Conservation (phyloP, 805 yeast genomes). For the Zygoascus bituminiphila region DNA sequence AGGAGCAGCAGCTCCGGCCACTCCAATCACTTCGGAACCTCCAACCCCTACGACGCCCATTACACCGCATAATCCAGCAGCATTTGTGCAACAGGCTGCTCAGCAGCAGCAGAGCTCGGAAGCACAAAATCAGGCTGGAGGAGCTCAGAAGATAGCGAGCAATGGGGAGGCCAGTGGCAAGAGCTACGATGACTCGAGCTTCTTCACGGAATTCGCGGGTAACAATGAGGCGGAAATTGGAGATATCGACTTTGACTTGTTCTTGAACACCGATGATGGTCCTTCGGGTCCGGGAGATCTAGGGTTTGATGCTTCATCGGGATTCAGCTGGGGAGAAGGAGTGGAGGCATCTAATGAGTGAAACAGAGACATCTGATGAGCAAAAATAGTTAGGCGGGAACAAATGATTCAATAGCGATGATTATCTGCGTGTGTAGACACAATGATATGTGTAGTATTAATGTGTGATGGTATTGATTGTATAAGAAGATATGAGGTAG, state of each 20-base stretch:
- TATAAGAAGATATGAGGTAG: not conserved
- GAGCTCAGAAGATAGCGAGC: not conserved
- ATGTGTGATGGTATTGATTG: not conserved
- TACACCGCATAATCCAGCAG: slow-evolving; percentile 31
- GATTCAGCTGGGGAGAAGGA: slow-evolving; percentile 13
- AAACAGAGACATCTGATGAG: too few species aligned
- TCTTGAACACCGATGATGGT: slow-evolving; percentile 33
- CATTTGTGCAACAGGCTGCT: not conserved
- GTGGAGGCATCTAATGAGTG: slow-evolving; percentile 12
- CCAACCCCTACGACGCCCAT: slow-evolving; percentile 38
- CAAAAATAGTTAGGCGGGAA: too few species aligned
- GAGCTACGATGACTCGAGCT: slow-evolving; percentile 11
- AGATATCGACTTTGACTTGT: slow-evolving; percentile 34
- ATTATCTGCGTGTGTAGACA: too few species aligned
- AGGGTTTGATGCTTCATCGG: slow-evolving; percentile 11
- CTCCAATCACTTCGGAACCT: slow-evolving; percentile 31
- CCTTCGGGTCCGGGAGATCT: slow-evolving; percentile 1
- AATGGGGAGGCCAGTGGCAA: slow-evolving; percentile 5
- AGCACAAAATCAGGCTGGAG: not conserved
- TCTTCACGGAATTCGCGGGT: slow-evolving; percentile 23
- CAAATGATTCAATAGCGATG: too few species aligned
- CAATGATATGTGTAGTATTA: not conserved
- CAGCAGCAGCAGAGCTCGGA: slow-evolving; percentile 3
- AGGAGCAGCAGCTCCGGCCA: slow-evolving; percentile 17
- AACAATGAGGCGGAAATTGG: slow-evolving; percentile 25